These are phyloP conservation scores for Tuctoria greenei DNA, from an alignment of 176 grass and related monocot species.

Conservation along the genomic window DNA sequence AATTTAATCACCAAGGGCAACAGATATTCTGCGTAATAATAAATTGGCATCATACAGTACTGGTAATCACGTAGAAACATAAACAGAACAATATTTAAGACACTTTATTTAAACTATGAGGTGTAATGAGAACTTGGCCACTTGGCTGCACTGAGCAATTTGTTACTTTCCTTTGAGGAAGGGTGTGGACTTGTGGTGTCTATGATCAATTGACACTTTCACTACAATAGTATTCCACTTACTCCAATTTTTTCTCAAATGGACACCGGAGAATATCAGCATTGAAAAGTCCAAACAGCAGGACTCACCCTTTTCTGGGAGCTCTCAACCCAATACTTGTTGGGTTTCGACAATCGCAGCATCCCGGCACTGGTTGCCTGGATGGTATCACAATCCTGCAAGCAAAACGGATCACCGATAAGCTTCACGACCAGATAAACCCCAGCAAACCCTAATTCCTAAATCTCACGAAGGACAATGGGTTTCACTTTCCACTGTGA, in stretches of 20 bases:
- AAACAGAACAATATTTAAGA: background rate
- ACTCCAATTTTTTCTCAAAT: background rate
- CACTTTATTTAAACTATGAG: background rate
- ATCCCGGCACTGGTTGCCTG: constrained; percentile 67
- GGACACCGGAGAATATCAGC: background rate
- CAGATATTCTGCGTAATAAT: background rate
- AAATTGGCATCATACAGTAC: background rate
- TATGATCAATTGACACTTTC: background rate
- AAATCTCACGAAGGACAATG: background rate
- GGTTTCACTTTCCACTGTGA: background rate
- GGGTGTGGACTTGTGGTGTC: background rate
- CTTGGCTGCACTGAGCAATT: background rate
- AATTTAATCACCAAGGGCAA: background rate
- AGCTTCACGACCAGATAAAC: constrained; percentile 15
- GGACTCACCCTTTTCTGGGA: constrained; percentile 81
- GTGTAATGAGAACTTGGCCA: background rate
- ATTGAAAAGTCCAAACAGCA: background rate
- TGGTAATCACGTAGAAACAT: constrained; percentile 11
- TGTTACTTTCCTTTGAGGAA: background rate
- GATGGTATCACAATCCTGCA: constrained; percentile 75
- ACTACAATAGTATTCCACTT: background rate
- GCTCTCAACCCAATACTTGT: constrained; percentile 94
- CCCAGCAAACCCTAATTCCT: constrained; percentile 36
- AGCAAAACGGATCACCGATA: background rate
- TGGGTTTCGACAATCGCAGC: constrained; percentile 77